Conservation (phyloP, 2,329 filamentous ascomycete genomes). For the Scedosporium dehoogii region DNA sequence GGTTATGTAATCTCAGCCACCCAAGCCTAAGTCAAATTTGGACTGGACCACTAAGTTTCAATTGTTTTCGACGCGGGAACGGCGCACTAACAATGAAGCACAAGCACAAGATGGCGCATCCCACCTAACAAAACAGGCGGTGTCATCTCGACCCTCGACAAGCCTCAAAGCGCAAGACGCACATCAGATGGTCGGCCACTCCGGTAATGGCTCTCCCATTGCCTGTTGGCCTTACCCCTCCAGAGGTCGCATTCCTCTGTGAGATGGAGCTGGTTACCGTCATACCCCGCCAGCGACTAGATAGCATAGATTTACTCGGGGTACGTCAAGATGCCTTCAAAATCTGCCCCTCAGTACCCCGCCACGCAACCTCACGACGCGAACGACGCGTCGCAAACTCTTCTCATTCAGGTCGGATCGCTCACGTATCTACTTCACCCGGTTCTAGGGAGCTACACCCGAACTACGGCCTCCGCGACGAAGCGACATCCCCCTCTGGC, state of each 20-base stretch:
- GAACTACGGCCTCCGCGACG: constrained; percentile 72
- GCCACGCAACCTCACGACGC: constrained; percentile 7
- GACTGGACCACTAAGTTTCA: too few species aligned
- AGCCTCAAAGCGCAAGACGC: background rate
- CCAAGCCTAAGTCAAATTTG: too few species aligned
- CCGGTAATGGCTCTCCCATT: constrained; percentile 38
- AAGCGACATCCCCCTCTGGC: constrained; percentile 77
- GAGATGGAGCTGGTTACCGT: constrained; percentile 97
- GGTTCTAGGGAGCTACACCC: constrained; percentile 62
- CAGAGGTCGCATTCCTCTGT: constrained; percentile 87
- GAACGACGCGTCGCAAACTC: background rate
- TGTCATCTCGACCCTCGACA: background rate
- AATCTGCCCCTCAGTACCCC: constrained; percentile 1
- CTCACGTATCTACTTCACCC: constrained; percentile 12
- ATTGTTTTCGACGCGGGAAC: too few species aligned
- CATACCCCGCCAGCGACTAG: constrained; percentile 81
- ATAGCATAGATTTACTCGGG: constrained; percentile 72
- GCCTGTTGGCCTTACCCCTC: constrained; percentile 56
- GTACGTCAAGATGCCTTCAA: constrained; percentile 45
- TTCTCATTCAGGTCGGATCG: background rate
- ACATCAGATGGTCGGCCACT: background rate
- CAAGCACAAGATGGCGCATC: background rate
- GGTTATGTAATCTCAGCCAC: too few species aligned
- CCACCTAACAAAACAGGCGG: background rate
- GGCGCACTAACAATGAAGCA: too few species aligned